Evolutionary conservation across 331 rosid species (phyloP).

Genomic region (Quercus tomentella): DNA sequence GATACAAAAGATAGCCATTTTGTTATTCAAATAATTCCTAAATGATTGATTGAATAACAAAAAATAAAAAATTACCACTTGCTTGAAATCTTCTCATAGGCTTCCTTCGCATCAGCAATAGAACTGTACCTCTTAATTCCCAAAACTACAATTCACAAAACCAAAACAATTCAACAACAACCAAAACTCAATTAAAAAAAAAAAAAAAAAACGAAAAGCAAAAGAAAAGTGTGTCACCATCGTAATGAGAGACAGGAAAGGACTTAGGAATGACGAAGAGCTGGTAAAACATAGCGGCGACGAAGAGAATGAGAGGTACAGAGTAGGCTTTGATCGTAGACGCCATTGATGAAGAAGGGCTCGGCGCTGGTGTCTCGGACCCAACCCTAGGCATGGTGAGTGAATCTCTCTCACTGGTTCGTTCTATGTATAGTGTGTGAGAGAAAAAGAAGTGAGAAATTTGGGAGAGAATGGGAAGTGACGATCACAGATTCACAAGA

Average conservation of each 20-base stretch:
- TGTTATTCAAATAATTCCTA: not conserved
- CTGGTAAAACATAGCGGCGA: conserved; percentile 66
- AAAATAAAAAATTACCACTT: conserved; percentile 45
- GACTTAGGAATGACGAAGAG: conserved; percentile 74
- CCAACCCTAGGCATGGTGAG: conserved; percentile 36
- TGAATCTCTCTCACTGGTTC: not conserved
- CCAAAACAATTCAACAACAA: not conserved
- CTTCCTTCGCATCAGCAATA: conserved; percentile 56
- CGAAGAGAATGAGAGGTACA: conserved; percentile 61
- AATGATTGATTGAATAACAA: not conserved
- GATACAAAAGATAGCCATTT: no score
- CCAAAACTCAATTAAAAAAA: conserved; percentile 41
- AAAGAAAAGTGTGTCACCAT: conserved; percentile 29
- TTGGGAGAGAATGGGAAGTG: no score
- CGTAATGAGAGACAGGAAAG: conserved; percentile 81
- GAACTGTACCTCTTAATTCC: conserved; percentile 46
- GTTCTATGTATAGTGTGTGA: no score
- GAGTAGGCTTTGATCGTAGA: conserved; percentile 63
- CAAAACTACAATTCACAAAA: conserved; percentile 43
- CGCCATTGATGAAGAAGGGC: conserved; percentile 22
- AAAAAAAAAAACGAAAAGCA: not conserved
- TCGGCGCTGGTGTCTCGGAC: conserved; percentile 1
- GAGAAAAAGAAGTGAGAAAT: no score
- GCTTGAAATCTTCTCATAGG: conserved; percentile 48
- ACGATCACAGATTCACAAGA: no score